Percentiles rank a stretch among this genome's conserved stretches.
Evolutionary conservation across 495 filamentous ascomycete genomes (phyloP).

Genomic region (Neurospora sp.): DNA sequence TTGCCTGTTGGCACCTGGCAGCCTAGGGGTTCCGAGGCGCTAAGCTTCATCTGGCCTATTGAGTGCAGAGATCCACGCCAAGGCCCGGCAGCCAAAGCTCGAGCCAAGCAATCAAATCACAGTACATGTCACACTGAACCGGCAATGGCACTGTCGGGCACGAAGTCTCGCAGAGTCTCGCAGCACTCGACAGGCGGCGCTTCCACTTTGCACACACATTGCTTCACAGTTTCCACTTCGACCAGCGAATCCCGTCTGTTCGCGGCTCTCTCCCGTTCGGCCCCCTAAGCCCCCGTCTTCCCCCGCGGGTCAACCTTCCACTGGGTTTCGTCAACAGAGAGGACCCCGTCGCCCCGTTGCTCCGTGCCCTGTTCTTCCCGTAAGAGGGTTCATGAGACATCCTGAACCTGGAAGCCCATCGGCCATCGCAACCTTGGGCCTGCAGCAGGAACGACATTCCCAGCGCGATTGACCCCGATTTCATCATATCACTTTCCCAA

Average conservation of each 20-base stretch:
- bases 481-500: neutral
- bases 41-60: neutral
- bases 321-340: neutral
- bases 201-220: neutral
- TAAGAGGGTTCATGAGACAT: neutral
- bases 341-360: neutral
- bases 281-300: neutral
- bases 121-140: neutral
- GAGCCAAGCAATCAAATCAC: neutral
- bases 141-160: neutral
- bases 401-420: constrained; percentile 4
- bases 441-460: constrained; percentile 5
- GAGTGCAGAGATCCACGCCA: neutral
- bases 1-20: neutral
- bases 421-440: constrained; percentile 24
- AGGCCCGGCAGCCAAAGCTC: neutral
- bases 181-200: neutral
- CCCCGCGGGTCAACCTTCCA: neutral
- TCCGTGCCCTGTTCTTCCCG: neutral
- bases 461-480: neutral
- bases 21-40: neutral
- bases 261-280: neutral
- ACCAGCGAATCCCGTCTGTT: neutral
- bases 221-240: neutral
- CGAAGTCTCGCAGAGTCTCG: neutral